These are phyloP conservation scores for Phaeoacremonium minimum DNA, from an alignment of 2,329 filamentous ascomycete genomes.

Conservation along the genomic window DNA sequence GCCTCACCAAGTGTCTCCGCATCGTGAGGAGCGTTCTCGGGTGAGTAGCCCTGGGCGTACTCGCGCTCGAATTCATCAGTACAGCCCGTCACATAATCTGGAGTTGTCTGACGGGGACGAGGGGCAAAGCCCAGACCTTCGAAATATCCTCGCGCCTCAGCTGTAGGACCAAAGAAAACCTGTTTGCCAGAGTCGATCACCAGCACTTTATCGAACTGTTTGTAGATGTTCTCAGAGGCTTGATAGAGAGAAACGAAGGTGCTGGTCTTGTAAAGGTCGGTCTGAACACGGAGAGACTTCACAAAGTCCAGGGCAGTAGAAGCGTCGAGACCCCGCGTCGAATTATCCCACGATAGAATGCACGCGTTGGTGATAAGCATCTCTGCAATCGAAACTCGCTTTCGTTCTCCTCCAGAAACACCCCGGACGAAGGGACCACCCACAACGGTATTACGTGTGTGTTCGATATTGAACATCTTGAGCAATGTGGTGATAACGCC, in stretches of 20 bases:
- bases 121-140: constrained; percentile 71
- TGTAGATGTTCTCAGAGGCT: constrained; percentile 77
- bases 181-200: constrained; percentile 73
- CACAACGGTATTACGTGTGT: constrained; percentile 80
- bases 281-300: constrained; percentile 69
- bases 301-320: constrained; percentile 51
- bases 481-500: constrained; percentile 70
- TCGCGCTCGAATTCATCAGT: constrained; percentile 81
- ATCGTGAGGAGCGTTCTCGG: constrained; percentile 63
- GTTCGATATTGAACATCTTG: constrained; percentile 92
- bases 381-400: constrained; percentile 78
- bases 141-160: constrained; percentile 69
- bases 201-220: constrained; percentile 77
- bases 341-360: constrained; percentile 71
- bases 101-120: constrained; percentile 73
- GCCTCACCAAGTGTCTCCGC: constrained; percentile 64
- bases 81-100: constrained; percentile 77
- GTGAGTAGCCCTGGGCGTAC: constrained; percentile 64
- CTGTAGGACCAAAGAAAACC: constrained; percentile 68
- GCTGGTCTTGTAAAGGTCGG: constrained; percentile 77
- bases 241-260: constrained; percentile 87
- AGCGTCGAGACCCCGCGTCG: constrained; percentile 51
- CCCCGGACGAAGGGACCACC: constrained; percentile 79
- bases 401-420: constrained; percentile 74
- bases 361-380: constrained; percentile 74